Evolutionary conservation across 768 basidiomycete genomes (phyloP), one percentile per base, ranked within the genome.

Genomic region (Podaxis sp.): DNA sequence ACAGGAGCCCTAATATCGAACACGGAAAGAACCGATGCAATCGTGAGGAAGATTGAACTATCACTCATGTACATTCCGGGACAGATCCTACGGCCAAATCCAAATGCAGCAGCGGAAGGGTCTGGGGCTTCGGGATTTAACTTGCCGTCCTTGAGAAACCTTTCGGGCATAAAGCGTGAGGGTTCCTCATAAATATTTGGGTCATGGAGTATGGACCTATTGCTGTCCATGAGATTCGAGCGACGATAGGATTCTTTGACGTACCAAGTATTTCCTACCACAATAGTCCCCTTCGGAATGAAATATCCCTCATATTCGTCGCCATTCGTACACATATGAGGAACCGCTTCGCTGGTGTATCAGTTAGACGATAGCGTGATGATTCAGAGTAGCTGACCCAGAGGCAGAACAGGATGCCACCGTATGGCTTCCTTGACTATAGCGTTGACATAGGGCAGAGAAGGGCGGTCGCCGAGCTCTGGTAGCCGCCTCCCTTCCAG

Each of bases 381-480:
- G 12, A 24, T 13, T 51, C 11, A 28, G 48, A 28, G 15, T 22
- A 13, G 28, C 44, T 7, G 19, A 67, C 67, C 67, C 7, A 65
- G 30, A 5, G 67, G 67, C 15, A 59, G 63, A 1, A 68, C 69
- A 24, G 52, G 63, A 22, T 65, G 53, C 73, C 72, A 71, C 28
- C 71, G 61, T 8, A 63, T 54, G 0, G 64, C 54, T 55, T 80
- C 79, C 56, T 75, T 72, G 22, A 79, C 49, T 9, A 79, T 63
- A 1, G 72, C 72, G 30, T 76, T 71, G 22, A 79, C 60, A 58
- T 79, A 83, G 2, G 76, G 78, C 9, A 83, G 68, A 26, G 61
- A 59, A 8, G 59, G 60, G 42, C 71, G 53, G 58, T 80, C 79
- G 15, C 19, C 22, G n/a, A 46, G 44, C 17, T 46, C 44, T 19